Percentiles rank a stretch among this genome's conserved stretches.
Conservation (phyloP, 2,329 filamentous ascomycete species). For the Aureobasidium musti region DNA sequence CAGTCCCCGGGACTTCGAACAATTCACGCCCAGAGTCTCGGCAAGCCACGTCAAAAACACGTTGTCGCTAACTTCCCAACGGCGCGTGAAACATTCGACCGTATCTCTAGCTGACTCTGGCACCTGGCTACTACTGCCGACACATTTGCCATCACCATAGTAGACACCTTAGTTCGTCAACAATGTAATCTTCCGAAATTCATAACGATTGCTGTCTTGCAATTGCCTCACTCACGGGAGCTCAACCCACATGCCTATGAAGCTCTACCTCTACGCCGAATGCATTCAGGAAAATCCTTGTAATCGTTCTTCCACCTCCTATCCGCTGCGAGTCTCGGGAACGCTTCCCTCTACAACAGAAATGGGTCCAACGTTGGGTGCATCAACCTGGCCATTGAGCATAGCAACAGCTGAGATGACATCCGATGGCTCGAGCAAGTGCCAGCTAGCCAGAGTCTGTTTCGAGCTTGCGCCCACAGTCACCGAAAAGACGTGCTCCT, state of each 20-base stretch:
- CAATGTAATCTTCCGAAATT: background rate
- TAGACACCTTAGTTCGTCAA: background rate
- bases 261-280: conserved; percentile 21
- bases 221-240: background rate
- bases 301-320: background rate
- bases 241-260: conserved; percentile 9
- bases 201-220: background rate
- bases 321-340: conserved; percentile 31
- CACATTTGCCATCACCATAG: background rate
- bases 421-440: conserved; percentile 83
- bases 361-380: conserved; percentile 38
- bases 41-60: conserved; percentile 23
- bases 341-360: conserved; percentile 38
- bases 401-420: conserved; percentile 61
- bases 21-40: background rate
- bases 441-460: conserved; percentile 86
- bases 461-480: conserved; percentile 92
- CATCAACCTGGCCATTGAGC: conserved; percentile 40
- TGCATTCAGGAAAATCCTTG: background rate
- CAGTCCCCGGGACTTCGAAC: background rate
- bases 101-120: background rate
- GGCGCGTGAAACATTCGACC: conserved; percentile 21
- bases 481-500: conserved; percentile 78
- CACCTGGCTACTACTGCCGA: conserved; percentile 7
- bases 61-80: conserved; percentile 13